Evolutionary conservation across 805 yeast species (phyloP).

Genomic region (Candida patagonica): DNA sequence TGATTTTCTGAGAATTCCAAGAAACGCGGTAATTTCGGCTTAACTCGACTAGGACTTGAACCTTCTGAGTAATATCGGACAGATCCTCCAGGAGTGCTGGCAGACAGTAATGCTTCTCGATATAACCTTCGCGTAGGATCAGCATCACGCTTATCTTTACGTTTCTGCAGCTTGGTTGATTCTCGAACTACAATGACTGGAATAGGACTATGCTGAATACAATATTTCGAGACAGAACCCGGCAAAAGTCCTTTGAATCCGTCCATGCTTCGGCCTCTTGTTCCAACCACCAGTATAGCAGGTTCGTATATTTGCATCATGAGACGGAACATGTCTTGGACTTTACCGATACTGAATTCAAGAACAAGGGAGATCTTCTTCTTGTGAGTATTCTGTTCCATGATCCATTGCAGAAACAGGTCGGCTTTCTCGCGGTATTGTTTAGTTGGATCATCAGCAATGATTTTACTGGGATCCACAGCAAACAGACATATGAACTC

Average conservation of each 20-base stretch:
- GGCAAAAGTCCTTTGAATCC: slow-evolving; percentile 36
- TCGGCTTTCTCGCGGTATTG: slow-evolving; percentile 31
- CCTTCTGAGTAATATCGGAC: slow-evolving; percentile 11
- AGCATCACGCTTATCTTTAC: slow-evolving; percentile 26
- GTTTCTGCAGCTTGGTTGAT: slow-evolving; percentile 25
- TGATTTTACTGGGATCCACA: slow-evolving; percentile 27
- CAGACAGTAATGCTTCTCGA: slow-evolving; percentile 7
- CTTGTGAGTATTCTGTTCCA: slow-evolving; percentile 25
- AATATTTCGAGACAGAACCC: slow-evolving; percentile 40
- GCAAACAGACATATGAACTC: slow-evolving; percentile 38
- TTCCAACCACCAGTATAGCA: slow-evolving; percentile 37
- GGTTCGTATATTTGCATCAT: slow-evolving; percentile 40
- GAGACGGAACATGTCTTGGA: slow-evolving; percentile 32
- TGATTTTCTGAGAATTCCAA: neutral
- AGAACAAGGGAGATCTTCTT: slow-evolving; percentile 35
- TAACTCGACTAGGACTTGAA: slow-evolving; percentile 10
- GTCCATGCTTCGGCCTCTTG: slow-evolving; percentile 32
- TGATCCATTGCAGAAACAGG: slow-evolving; percentile 26
- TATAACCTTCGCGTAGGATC: slow-evolving; percentile 22
- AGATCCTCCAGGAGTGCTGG: neutral
- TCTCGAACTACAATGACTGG: slow-evolving; percentile 41
- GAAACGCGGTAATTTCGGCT: slow-evolving; percentile 12
- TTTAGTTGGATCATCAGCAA: slow-evolving; percentile 14
- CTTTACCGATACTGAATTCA: slow-evolving; percentile 38
- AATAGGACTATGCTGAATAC: slow-evolving; percentile 37